Conservation (phyloP, 208 protist species). For the Trypanosoma conorhini region DNA sequence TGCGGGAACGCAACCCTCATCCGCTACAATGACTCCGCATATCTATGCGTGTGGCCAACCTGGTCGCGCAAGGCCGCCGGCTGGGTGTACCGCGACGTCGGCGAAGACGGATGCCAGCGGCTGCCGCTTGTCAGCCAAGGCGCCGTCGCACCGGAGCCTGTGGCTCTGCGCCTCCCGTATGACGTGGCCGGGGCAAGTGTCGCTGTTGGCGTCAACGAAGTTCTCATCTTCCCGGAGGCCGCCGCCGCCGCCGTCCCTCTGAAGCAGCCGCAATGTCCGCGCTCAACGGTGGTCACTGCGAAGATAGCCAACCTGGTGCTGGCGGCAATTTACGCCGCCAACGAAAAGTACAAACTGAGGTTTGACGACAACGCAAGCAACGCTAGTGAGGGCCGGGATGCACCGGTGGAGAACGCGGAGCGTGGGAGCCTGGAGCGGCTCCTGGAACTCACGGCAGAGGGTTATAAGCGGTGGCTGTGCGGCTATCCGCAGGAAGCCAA, state of each 20-base stretch:
- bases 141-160: slow-evolving; percentile 41
- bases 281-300: slow-evolving; percentile 12
- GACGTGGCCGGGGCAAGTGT: slow-evolving; percentile 51
- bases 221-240: slow-evolving; percentile 57
- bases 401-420: background rate
- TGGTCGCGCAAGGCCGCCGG: slow-evolving; percentile 44
- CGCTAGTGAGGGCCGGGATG: background rate
- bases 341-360: slow-evolving; percentile 21
- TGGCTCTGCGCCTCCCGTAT: slow-evolving; percentile 71
- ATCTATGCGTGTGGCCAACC: slow-evolving; percentile 61
- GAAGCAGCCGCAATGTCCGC: background rate
- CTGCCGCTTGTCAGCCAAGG: slow-evolving; percentile 42
- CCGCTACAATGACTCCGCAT: slow-evolving; percentile 48
- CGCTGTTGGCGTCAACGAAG: slow-evolving; percentile 49
- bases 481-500: slow-evolving; percentile 24
- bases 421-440: slow-evolving; percentile 11
- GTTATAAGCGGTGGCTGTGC: slow-evolving; percentile 38
- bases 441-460: slow-evolving; percentile 32
- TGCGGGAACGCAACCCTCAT: slow-evolving; percentile 61
- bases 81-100: slow-evolving; percentile 57
- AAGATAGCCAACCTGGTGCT: slow-evolving; percentile 27
- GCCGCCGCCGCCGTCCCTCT: too few relatives aligned
- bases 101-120: slow-evolving; percentile 22
- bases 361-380: slow-evolving; percentile 1
- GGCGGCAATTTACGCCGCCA: slow-evolving; percentile 19